Base-by-base conservation (phyloP, 768 basidiomycete species). In the Tulasnella sp. region DNA sequence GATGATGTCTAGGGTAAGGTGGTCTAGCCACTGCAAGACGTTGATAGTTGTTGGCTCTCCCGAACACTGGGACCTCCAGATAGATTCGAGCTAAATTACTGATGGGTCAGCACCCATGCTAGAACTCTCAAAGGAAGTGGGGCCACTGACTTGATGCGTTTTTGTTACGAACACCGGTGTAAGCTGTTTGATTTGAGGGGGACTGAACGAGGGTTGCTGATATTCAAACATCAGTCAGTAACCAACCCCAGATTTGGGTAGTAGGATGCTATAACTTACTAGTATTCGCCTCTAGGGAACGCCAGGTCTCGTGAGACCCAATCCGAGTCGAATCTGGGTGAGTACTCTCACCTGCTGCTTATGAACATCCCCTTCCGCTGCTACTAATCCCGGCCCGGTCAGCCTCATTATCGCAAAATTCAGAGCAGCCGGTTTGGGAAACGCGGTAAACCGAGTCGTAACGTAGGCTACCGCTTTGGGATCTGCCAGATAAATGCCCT, bases 131-230 rank as follows among this genome's bases (percentile, higher is more conserved):
- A 62, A 34, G 8, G 12, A 24, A 68, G n/a, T 2, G 12, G 19
- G 40, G n/a, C 12, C 34, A 48, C 74, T 36, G 82, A 90, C 91
- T 83, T 89, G 84, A 0, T 88, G 81, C 0, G 91, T 85, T 83
- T 91, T 92, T 1, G 88, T 87, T 3, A 91, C 81, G 80, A 92
- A 92, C 8, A 89, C 88, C 16, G 86, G 86, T 0, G 90, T 91
- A 18, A 92, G 82, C 71, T 88, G 89, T 3, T 91, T 86, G 62
- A 92, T 87, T 81, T 92, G 91, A 0, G 87, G 84, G 1, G 87
- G 86, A 38, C 75, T 75, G 46, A 75, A 75, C 1, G 75, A n/a
- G 3, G 75, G 75, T 36, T 75, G 44, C 75, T 75, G 44, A 21
- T 24, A 75, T 75, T 19, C 44, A 31, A 75, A 9, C 8, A 56